Percentiles rank a stretch among this genome's conserved stretches.
Evolutionary conservation across 257 asterid species (phyloP).

Genomic region (Solanum ossicruentum): DNA sequence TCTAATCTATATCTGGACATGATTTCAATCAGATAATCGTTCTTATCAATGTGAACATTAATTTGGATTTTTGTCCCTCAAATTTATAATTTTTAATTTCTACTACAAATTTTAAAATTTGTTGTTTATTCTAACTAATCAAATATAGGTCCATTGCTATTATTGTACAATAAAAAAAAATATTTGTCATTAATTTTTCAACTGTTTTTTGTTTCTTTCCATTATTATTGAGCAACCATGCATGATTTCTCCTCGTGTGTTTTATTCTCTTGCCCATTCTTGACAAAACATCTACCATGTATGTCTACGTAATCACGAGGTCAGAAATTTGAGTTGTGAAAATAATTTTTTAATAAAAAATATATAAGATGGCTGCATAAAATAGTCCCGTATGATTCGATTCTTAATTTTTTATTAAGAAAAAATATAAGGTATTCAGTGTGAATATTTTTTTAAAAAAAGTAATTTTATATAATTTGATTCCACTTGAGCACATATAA

Average conservation of each 20-base stretch:
- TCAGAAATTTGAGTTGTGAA: too few relatives aligned
- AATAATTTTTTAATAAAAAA: too few relatives aligned
- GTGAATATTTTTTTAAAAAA: too few relatives aligned
- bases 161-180: not conserved
- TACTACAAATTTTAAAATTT: not conserved
- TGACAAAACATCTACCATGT: too few relatives aligned
- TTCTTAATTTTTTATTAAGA: too few relatives aligned
- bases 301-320: too few relatives aligned
- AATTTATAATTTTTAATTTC: not conserved
- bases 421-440: too few relatives aligned
- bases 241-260: not conserved
- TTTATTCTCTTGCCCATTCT: not conserved
- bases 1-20: accelerated
- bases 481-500: not conserved
- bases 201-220: not conserved
- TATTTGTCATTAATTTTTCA: not conserved
- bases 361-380: too few relatives aligned
- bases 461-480: too few relatives aligned
- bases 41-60: too few relatives aligned
- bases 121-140: not conserved
- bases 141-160: not conserved
- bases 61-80: too few relatives aligned
- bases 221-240: not conserved
- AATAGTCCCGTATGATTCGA: too few relatives aligned
- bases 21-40: not conserved